Evolutionary conservation across 495 filamentous ascomycete species (phyloP), one percentile per base, ranked within the genome.

Genomic region (Penicillium paradoxum): DNA sequence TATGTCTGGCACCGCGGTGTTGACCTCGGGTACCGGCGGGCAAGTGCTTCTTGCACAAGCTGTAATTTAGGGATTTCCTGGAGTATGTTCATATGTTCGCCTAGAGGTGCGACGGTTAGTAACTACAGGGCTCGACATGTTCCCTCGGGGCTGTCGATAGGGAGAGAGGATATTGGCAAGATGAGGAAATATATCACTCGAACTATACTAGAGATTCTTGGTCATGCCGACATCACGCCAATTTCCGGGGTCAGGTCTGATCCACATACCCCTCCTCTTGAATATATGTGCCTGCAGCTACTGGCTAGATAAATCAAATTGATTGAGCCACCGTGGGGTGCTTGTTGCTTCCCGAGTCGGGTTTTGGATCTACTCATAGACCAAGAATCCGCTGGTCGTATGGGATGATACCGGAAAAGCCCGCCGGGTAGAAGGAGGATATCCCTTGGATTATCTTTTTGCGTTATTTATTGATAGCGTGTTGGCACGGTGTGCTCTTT

Each of bases 31-130:
- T 49, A 0, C 46, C 38, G 55, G 53, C 45, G 25, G 25, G n/a
- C n/a, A n/a, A 59, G 37, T 0, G 36, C 25, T 51, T 70, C 69
- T 0, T 39, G 33, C 5, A 63, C 53, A 3, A 65, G 47, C 42
- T 66, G 56, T 2, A 69, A 3, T 39, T 60, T 66, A n/a, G 1
- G 60, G 49, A 7, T 57, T 59, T 15, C 62, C 64, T 0, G 66
- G 57, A 10, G 59, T 70, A 32, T 54, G 53, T 50, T 71, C 53
- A 49, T 66, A 62, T 2, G 66, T 71, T 22, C 66, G 62, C 13
- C 66, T 62, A 22, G 56, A 69, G 34, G 54, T 62, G 0, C 50
- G 63, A 17, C 63, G 63, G 14, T 27, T 21, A n/a, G 54, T 60
- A 2, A 40, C 11, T 40, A 11, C 9, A 40, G 9, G 37, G 17